Conservation (phyloP, 2,329 filamentous ascomycete genomes). For the Trichoderma koningiopsis region DNA sequence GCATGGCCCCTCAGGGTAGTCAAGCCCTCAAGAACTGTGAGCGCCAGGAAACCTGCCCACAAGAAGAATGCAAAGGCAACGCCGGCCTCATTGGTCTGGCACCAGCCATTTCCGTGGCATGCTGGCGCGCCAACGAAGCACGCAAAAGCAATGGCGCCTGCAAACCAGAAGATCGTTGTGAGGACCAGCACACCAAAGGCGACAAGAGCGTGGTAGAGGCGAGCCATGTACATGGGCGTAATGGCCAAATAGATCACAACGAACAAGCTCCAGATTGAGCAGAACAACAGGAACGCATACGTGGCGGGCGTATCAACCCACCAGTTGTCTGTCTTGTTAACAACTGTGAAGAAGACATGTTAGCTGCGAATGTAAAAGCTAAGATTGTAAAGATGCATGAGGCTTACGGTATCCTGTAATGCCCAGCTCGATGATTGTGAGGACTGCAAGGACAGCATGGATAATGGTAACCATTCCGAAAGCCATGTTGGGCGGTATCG, state of each 20-base stretch:
- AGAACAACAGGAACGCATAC: slow-evolving; percentile 80
- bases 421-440: slow-evolving; percentile 74
- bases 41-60: slow-evolving; percentile 54
- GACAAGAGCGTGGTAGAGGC: slow-evolving; percentile 63
- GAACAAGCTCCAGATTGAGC: slow-evolving; percentile 73
- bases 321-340: slow-evolving; percentile 20
- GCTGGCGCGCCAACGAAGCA: slow-evolving; percentile 60
- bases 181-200: slow-evolving; percentile 69
- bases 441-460: slow-evolving; percentile 66
- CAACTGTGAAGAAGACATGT: slow-evolving; percentile 15
- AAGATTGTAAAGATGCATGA: no score
- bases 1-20: slow-evolving; percentile 42
- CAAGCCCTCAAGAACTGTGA: slow-evolving; percentile 51
- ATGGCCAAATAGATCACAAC: slow-evolving; percentile 70
- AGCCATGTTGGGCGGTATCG: slow-evolving; percentile 46
- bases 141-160: slow-evolving; percentile 77
- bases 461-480: slow-evolving; percentile 61
- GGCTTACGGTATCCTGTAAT: slow-evolving; percentile 70
- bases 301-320: slow-evolving; percentile 50
- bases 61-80: slow-evolving; percentile 68
- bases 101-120: slow-evolving; percentile 57
- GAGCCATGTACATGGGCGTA: slow-evolving; percentile 63
- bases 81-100: slow-evolving; percentile 63
- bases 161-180: slow-evolving; percentile 89
- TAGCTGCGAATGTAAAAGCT: neutral